Evolutionary conservation across 129 eudicot species (phyloP).

Genomic region (Artemisia annua): DNA sequence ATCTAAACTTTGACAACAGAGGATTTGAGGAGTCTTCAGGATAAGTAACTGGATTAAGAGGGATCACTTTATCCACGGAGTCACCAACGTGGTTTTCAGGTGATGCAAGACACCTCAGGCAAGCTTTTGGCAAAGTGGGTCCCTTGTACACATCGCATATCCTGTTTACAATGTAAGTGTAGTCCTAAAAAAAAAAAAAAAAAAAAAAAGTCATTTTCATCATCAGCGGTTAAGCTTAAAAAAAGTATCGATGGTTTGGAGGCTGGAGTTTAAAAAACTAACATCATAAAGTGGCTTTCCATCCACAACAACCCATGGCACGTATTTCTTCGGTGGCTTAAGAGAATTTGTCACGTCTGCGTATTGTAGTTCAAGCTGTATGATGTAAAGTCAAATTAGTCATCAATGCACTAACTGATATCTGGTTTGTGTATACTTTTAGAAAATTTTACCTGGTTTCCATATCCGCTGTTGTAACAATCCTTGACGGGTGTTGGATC

Average conservation of each 20-base stretch:
- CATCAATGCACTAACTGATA: neutral
- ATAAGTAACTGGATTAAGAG: slow-evolving; percentile 45
- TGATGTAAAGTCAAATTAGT: slow-evolving; percentile 5
- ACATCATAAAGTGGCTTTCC: slow-evolving; percentile 93
- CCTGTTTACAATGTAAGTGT: slow-evolving; percentile 30
- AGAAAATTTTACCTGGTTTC: slow-evolving; percentile 56
- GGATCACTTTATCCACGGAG: slow-evolving; percentile 33
- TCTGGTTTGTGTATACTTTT: neutral
- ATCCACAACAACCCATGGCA: slow-evolving; percentile 94
- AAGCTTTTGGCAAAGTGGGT: slow-evolving; percentile 39
- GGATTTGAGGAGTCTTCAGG: slow-evolving; percentile 28
- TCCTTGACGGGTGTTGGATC: slow-evolving; percentile 67
- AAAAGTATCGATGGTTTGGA: slow-evolving; percentile 8
- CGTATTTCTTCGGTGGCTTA: slow-evolving; percentile 82
- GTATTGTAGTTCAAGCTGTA: slow-evolving; percentile 73
- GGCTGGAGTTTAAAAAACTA: slow-evolving; percentile 26
- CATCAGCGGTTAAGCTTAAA: too few species aligned
- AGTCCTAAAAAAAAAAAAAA: slow-evolving; percentile 35
- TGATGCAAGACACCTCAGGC: slow-evolving; percentile 42
- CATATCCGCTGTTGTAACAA: slow-evolving; percentile 62
- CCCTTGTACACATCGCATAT: slow-evolving; percentile 41
- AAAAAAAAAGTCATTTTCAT: too few species aligned
- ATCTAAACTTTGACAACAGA: slow-evolving; percentile 26
- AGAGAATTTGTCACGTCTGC: slow-evolving; percentile 76
- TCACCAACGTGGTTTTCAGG: slow-evolving; percentile 20